Evolutionary conservation across 2,329 filamentous ascomycete species (phyloP).

Genomic region (Chrysosporium keratinophilum): DNA sequence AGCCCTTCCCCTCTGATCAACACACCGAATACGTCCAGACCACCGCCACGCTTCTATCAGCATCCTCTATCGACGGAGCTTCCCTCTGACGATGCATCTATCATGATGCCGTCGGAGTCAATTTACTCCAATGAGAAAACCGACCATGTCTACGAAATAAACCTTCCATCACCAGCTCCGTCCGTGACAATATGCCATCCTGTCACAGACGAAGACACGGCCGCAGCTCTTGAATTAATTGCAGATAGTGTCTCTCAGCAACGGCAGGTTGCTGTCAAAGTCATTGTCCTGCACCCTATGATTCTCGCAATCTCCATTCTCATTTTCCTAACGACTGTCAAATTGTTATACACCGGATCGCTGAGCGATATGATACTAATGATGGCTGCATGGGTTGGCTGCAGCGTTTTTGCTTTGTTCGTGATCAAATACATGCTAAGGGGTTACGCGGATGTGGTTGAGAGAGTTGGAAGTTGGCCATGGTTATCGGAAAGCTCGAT

Average conservation of each 20-base stretch:
- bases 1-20: slow-evolving; percentile 45
- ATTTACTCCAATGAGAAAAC: not conserved
- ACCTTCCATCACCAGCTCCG: slow-evolving; percentile 19
- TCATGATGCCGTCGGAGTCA: slow-evolving; percentile 15
- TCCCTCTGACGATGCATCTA: not conserved
- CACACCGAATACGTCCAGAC: slow-evolving; percentile 45
- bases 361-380: slow-evolving; percentile 45
- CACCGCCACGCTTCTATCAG: slow-evolving; percentile 35
- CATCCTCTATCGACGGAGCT: slow-evolving; percentile 17
- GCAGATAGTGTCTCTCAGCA: slow-evolving; percentile 77
- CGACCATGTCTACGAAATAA: not conserved
- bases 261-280: slow-evolving; percentile 54
- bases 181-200: slow-evolving; percentile 29
- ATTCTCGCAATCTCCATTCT: slow-evolving; percentile 34
- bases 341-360: slow-evolving; percentile 31
- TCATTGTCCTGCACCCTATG: slow-evolving; percentile 53
- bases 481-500: slow-evolving; percentile 45
- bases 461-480: slow-evolving; percentile 46
- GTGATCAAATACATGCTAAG: slow-evolving; percentile 50
- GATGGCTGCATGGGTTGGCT: slow-evolving; percentile 49
- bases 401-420: slow-evolving; percentile 54
- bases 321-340: slow-evolving; percentile 31
- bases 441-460: slow-evolving; percentile 54
- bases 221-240: slow-evolving; percentile 60
- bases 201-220: slow-evolving; percentile 47